phyloP scores from a whole-genome alignment of 345 rosid species.

The Sisymbrium altissimum region DNA sequence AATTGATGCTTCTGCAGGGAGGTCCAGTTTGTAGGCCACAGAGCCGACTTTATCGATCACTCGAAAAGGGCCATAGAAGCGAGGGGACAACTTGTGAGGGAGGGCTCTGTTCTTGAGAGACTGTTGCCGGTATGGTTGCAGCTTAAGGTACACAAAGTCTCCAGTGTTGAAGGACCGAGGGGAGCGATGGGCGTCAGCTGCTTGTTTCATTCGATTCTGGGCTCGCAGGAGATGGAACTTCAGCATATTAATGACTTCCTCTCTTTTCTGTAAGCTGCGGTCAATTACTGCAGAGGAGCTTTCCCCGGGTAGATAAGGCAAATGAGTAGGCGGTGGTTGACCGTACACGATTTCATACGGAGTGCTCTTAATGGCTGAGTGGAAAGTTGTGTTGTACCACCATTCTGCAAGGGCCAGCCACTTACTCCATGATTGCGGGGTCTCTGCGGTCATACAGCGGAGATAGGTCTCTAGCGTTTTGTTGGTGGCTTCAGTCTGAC shows the following conservation, averaged over 20 bases:
- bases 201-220: background rate
- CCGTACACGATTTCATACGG: background rate
- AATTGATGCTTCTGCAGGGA: accelerated
- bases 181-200: background rate
- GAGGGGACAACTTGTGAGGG: background rate
- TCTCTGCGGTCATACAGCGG: background rate
- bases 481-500: background rate
- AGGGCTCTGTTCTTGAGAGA: background rate
- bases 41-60: background rate
- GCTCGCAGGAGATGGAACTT: background rate
- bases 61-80: background rate
- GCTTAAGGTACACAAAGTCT: background rate
- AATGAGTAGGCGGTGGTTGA: background rate
- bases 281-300: background rate
- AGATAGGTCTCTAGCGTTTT: background rate
- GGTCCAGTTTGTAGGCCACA: background rate
- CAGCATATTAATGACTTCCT: background rate
- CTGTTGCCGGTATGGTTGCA: background rate
- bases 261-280: background rate
- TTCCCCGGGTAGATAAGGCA: background rate
- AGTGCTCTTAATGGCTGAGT: too few species aligned
- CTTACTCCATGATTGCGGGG: background rate
- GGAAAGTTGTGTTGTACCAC: background rate
- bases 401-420: background rate
- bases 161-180: background rate